These are phyloP conservation scores for Bryum argenteum DNA, from an alignment of 225 moss, liverwort and hornwort species.

Conservation along the genomic window DNA sequence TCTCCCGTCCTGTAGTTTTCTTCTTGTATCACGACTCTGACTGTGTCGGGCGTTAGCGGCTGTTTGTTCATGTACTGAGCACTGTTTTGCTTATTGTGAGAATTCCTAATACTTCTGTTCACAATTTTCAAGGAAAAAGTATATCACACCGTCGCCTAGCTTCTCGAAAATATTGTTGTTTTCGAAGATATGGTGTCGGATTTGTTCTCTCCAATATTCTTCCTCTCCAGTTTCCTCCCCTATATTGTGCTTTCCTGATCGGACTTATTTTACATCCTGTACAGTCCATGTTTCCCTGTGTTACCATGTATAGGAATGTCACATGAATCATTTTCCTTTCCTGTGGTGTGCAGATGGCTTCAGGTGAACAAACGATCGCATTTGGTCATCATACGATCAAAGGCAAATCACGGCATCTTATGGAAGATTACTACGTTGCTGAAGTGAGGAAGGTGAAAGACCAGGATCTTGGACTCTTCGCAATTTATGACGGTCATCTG, in stretches of 20 bases:
- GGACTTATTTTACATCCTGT: neutral
- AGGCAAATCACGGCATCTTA: slow-evolving; percentile 95
- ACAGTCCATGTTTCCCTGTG: neutral
- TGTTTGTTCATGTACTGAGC: neutral
- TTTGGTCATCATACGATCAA: slow-evolving; percentile 89
- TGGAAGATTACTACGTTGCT: slow-evolving; percentile 89
- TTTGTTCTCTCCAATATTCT: neutral
- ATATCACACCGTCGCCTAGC: no score
- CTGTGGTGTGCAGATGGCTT: slow-evolving; percentile 63
- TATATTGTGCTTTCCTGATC: neutral
- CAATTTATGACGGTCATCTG: slow-evolving; percentile 96
- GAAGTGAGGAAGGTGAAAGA: slow-evolving; percentile 69
- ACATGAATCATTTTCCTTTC: neutral
- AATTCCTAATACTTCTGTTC: neutral
- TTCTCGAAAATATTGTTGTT: slow-evolving; percentile 13
- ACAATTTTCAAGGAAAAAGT: neutral
- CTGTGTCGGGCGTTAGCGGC: neutral
- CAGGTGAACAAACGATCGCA: slow-evolving; percentile 63
- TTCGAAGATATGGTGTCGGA: neutral
- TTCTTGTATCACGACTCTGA: neutral
- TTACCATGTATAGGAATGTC: neutral
- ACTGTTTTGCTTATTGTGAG: neutral
- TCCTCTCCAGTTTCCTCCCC: neutral
- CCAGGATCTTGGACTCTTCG: slow-evolving; percentile 84
- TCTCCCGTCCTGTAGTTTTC: neutral